Conservation (phyloP, 2,329 filamentous ascomycete genomes). For the Dothideomycetes sp. region DNA sequence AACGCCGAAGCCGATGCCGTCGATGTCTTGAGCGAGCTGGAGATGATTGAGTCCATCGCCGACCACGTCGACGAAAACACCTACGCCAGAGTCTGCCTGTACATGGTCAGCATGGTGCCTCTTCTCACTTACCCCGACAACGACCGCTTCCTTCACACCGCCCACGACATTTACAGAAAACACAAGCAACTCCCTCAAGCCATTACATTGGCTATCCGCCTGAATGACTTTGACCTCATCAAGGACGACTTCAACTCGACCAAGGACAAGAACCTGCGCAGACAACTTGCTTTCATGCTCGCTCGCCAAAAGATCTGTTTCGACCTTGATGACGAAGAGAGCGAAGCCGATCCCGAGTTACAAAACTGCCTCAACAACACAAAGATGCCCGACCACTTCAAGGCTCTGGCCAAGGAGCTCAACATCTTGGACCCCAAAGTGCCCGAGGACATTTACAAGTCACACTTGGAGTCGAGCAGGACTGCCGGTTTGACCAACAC, state of each 20-base stretch:
- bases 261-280: conserved; percentile 71
- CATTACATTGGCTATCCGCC: conserved; percentile 83
- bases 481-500: conserved; percentile 89
- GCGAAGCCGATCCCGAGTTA: conserved; percentile 63
- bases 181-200: conserved; percentile 92
- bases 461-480: conserved; percentile 88
- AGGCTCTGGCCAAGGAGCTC: conserved; percentile 84
- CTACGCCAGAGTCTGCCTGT: conserved; percentile 84
- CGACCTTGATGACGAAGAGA: conserved; percentile 53
- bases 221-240: conserved; percentile 77
- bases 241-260: conserved; percentile 71
- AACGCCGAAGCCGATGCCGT: conserved; percentile 98
- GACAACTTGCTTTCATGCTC: conserved; percentile 89
- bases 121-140: conserved; percentile 96
- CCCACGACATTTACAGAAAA: conserved; percentile 85
- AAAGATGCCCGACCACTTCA: conserved; percentile 84
- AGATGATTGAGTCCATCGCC: conserved; percentile 89
- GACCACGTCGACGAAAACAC: conserved; percentile 90
- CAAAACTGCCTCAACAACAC: conserved; percentile 80
- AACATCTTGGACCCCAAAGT: conserved; percentile 96
- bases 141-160: conserved; percentile 84
- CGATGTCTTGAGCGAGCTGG: conserved; percentile 90
- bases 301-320: conserved; percentile 84
- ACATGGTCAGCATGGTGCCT: conserved; percentile 99
- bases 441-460: conserved; percentile 99